phyloP scores from a whole-genome alignment of 805 yeast species.

The Wickerhamomyces chambardii region DNA sequence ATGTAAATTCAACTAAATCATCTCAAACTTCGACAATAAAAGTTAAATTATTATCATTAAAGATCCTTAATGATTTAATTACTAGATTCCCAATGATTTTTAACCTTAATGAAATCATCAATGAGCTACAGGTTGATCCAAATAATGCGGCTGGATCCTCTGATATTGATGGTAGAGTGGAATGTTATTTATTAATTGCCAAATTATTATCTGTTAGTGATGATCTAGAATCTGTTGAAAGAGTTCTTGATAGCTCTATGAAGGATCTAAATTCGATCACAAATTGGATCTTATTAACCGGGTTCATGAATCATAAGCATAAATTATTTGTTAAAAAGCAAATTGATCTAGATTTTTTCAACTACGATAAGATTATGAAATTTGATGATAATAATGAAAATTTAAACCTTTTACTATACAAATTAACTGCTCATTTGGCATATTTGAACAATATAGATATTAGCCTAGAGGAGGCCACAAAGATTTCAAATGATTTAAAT shows the following conservation, averaged over 20 bases:
- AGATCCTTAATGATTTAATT: conserved; percentile 3
- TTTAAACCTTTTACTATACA: conserved; percentile 45
- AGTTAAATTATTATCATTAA: conserved; percentile 1
- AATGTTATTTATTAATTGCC: conserved; percentile 20
- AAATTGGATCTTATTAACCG: conserved; percentile 57
- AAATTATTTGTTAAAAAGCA: conserved; percentile 44
- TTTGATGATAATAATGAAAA: conserved; percentile 31
- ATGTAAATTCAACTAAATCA: conserved; percentile 30
- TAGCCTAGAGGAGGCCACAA: conserved; percentile 34
- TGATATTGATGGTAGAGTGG: neutral
- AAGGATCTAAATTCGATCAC: conserved; percentile 6
- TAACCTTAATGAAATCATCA: neutral
- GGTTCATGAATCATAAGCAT: conserved; percentile 52
- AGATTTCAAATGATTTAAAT: conserved; percentile 34
- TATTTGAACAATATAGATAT: conserved; percentile 34
- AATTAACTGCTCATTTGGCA: conserved; percentile 47
- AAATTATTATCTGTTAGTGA: conserved; percentile 24
- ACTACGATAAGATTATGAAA: conserved; percentile 43
- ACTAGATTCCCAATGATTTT: conserved; percentile 1
- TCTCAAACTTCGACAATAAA: conserved; percentile 16
- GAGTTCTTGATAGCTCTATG: neutral
- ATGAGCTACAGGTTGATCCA: conserved; percentile 1
- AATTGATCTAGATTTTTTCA: conserved; percentile 41
- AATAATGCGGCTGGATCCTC: conserved; percentile 22
- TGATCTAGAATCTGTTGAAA: conserved; percentile 24